These are phyloP conservation scores for Microdochium nivale DNA, from an alignment of 2,329 filamentous ascomycete genomes.

Conservation along the genomic window DNA sequence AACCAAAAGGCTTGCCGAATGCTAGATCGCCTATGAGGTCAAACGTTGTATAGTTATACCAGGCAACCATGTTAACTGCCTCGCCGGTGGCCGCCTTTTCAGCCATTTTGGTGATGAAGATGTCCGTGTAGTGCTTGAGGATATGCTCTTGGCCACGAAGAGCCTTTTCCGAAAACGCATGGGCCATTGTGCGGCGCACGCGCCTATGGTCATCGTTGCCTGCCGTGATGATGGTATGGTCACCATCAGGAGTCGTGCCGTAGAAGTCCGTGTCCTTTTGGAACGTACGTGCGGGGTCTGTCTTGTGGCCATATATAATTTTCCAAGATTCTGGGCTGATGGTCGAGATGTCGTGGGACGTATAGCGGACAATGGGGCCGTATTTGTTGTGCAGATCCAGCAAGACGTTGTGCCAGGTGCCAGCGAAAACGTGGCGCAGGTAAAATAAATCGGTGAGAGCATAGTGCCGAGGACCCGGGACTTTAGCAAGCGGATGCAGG, in stretches of 20 bases:
- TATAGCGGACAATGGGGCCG: not conserved
- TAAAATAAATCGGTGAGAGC: not conserved
- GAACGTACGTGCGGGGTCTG: not conserved
- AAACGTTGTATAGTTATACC: slow-evolving; percentile 31
- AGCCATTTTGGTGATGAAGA: slow-evolving; percentile 13
- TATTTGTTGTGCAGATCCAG: not conserved
- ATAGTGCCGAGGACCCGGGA: not conserved
- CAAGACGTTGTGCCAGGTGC: not conserved
- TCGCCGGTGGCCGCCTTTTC: slow-evolving; percentile 6
- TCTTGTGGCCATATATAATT: not conserved
- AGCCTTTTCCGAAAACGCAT: slow-evolving; percentile 1
- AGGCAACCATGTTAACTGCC: slow-evolving; percentile 24
- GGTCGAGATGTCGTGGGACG: not conserved
- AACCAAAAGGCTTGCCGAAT: slow-evolving; percentile 33
- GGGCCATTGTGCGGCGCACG: not conserved
- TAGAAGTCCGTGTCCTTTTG: not conserved
- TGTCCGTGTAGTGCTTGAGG: not conserved
- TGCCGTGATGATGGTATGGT: slow-evolving; percentile 6
- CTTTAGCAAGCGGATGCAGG: not conserved
- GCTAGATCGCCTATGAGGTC: slow-evolving; percentile 37
- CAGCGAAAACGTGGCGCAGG: not conserved
- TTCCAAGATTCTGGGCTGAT: not conserved
- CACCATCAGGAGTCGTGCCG: not conserved
- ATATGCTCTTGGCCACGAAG: not conserved
- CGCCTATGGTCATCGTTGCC: not conserved